Base-by-base conservation (phyloP, 768 basidiomycete species). In the Albatrellus ellisii region DNA sequence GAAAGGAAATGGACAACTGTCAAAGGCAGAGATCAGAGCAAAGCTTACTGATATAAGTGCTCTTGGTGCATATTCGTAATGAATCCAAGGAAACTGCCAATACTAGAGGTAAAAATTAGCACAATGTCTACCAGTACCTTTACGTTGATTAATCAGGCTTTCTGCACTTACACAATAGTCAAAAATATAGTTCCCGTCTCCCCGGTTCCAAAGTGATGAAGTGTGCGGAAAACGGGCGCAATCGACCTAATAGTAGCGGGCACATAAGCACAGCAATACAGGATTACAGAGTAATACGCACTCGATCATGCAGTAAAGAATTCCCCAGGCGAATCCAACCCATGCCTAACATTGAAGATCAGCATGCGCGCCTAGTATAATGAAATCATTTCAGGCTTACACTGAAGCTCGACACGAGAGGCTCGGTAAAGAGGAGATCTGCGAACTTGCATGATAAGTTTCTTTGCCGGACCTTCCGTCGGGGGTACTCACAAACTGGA, bases 241-340 rank as follows among this genome's bases (percentile, higher is more conserved):
- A 79, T 65, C 0, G 77, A 77, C 40, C 77, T 76, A 6, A 31
- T 33, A 24, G 9, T 6, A 22, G 12, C 17, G 10, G 27, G 20
- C 33, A 38, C 36, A 24, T 3, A 22, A 12, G 18, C 31, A 3
- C 10, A 26, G 27, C 15, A 20, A 33, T 27, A 26, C 31, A 5
- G 26, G 21, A 11, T 44, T n/a, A 20, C 9, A 29, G 7, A 35
- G 39, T 15, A 26, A 27, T 26, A 42, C 49, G 33, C 51, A 78
- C 75, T 73, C 72, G 24, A 83, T 64, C 54, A 86, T 60, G 41
- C 73, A 76, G 52, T 73, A 89, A 17, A 79, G 56, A 4, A 85
- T 71, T 0, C 85, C 85, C 84, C 85, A 89, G 0, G 72, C 69
- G 45, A 88, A 75, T 39, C 77, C 75, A 24, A 77, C 60, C 79